Evolutionary conservation across 257 asterid species (phyloP), one percentile per base, ranked within the genome.

Genomic region (Nicotiana noctiflora): DNA sequence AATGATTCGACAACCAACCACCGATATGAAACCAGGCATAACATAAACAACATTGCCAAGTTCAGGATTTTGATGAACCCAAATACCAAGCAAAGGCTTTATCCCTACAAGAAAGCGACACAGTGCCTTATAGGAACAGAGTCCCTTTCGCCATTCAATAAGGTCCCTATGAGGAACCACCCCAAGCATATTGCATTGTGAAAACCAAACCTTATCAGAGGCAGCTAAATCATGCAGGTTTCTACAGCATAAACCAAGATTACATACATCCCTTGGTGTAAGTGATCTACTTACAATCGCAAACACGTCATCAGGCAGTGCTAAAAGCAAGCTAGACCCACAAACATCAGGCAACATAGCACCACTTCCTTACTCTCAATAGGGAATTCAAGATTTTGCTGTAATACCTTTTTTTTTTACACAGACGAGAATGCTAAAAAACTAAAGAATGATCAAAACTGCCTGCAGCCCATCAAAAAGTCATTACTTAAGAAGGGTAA

Each of bases 31-130:
- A 72, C 98, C 98, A 75, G 97, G 96, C 96, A 93, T 90, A 18
- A 93, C 97, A 83, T 92, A 92, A 10, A 93, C 97, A 72, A 93
- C 95, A 79, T 93, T 92, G 15, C 97, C 97, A 34, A 92, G 96
- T 87, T 93, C 98, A 1, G 98, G 98, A 76, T 93, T 93, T 81
- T 92, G 98, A 87, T 92, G 97, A 84, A 92, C 98, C 98, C 98
- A 93, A 85, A 92, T 89, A 61, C 98, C 98, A 72, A 91, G 85
- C 86, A 93, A 83, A 4, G 98, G 95, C 72, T 70, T 87, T 75
- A 92, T 59, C 74, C 82, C 84, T 72, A 88, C 76, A 80, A 93
- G 85, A 87, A 93, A 93, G 75, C 90, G 90, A 85, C 91, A 93
- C 13, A 93, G 66, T 23, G 90, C 91, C 89, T 86, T 92, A 82